Base-by-base conservation (phyloP, 352 stramenopile species). In the Chrysophaeum taylorii region DNA sequence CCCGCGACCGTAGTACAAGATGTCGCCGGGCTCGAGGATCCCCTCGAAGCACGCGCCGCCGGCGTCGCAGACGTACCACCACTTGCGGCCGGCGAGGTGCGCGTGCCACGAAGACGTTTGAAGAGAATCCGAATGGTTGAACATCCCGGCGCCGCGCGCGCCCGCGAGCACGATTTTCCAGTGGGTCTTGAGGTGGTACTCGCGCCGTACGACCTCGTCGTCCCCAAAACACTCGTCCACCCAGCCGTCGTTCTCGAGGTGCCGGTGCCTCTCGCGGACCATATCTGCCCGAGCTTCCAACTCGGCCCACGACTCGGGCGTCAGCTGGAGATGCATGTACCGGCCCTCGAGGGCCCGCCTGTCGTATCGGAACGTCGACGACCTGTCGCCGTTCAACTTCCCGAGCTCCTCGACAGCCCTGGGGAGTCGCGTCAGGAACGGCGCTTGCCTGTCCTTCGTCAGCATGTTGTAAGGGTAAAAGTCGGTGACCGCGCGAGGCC, bases 111-210 rank as follows among this genome's bases (percentile, higher is more conserved):
- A 70, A 23, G 70, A 43, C 16, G 72, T 75, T 23, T 72, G 38
- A 18, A 78, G 66, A 14, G 60, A 50, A 53, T 78, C 74, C 67
- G 41, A 70, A 61, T 78, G 74, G 68, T 76, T 76, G 68, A 78
- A 78, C 74, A 78, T 78, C 39, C 70, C 70, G 41, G 71, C 74
- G 27, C 70, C 53, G 36, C 38, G 45, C 35, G 42, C 43, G 29
- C 74, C 74, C n/a, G 74, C 73, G 43, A 78, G 71, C 2, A 78
- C n/a, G 48, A 78, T 78, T 36, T 64, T 64, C 74, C 74, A 78
- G 72, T 78, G 74, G 0, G 74, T 69, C 53, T 64, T 68, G n/a
- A 60, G 21, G 35, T 63, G 41, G 62, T 70, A 76, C 33, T 76
- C 54, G 45, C 60, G 33, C 2, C 2, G 23, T 12, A 69, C 42